A percentile compares a stretch with the other conserved stretches of the same genome.
phyloP scores from a whole-genome alignment of 2,329 filamentous ascomycete species.

The Penicillium nordicum region DNA sequence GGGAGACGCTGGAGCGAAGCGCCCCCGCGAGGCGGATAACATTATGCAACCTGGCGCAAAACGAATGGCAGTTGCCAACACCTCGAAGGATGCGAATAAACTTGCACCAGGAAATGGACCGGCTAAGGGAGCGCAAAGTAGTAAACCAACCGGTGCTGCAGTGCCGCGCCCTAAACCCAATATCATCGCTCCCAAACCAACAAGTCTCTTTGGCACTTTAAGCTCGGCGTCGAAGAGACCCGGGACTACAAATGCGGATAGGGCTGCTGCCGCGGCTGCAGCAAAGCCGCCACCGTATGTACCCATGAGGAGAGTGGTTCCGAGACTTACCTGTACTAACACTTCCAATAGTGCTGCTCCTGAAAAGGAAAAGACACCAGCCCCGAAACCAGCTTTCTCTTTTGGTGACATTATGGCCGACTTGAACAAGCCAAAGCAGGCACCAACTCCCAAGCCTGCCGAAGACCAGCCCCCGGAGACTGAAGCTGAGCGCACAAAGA shows the following conservation, averaged over 20 bases:
- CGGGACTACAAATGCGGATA: constrained; percentile 49
- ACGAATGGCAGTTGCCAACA: constrained; percentile 35
- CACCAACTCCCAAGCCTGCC: constrained; percentile 49
- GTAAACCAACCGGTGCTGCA: constrained; percentile 30
- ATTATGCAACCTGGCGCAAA: constrained; percentile 38
- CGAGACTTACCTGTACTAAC: constrained; percentile 15
- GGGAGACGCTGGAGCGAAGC: constrained; percentile 34
- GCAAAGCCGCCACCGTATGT: constrained; percentile 36
- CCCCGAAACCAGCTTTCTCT: constrained; percentile 45
- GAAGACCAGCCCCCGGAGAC: constrained; percentile 57
- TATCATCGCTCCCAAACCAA: constrained; percentile 42
- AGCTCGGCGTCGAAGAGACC: constrained; percentile 50
- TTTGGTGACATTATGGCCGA: constrained; percentile 50
- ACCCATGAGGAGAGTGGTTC: not conserved
- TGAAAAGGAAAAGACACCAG: constrained; percentile 36
- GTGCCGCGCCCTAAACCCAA: constrained; percentile 37
- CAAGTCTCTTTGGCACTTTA: constrained; percentile 47
- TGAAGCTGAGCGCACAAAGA: constrained; percentile 56
- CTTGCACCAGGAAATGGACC: constrained; percentile 19
- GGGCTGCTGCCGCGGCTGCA: constrained; percentile 43
- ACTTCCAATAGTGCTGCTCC: constrained; percentile 25
- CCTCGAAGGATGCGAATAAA: constrained; percentile 32
- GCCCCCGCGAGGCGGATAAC: constrained; percentile 39
- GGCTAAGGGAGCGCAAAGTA: constrained; percentile 30
- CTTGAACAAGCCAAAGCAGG: constrained; percentile 55